phyloP scores from a whole-genome alignment of 192 early-diverging fungal species.

The Podochytrium sp. region DNA sequence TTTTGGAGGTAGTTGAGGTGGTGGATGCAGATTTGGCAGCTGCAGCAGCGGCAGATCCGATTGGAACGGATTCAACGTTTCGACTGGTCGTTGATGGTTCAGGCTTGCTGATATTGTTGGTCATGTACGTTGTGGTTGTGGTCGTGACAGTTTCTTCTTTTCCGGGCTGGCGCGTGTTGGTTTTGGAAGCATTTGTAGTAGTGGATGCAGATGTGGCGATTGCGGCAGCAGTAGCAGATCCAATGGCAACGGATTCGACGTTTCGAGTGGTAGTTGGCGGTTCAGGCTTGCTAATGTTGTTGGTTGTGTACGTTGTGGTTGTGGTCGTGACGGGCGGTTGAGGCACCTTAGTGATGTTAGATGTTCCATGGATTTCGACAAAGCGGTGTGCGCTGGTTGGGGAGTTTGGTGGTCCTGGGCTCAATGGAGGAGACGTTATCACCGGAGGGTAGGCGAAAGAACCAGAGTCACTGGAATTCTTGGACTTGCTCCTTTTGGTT shows the following conservation, averaged over 20 bases:
- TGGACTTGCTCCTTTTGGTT: too few relatives aligned
- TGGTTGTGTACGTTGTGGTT: too few relatives aligned
- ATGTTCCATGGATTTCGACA: too few relatives aligned
- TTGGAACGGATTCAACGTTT: neutral
- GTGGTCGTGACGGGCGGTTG: slow-evolving; percentile 10
- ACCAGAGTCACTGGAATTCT: too few relatives aligned
- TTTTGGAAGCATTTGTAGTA: neutral
- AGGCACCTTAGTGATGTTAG: too few relatives aligned
- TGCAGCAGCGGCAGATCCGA: neutral
- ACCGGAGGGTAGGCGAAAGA: too few relatives aligned
- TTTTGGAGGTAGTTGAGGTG: neutral
- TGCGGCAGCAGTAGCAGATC: neutral
- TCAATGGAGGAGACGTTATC: too few relatives aligned
- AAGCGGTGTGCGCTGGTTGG: too few relatives aligned
- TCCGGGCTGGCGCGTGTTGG: neutral
- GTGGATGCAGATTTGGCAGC: neutral
- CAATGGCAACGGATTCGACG: neutral
- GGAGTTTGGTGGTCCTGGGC: too few relatives aligned
- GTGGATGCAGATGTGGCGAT: neutral
- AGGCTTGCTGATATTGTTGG: too few relatives aligned
- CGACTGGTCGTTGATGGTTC: neutral
- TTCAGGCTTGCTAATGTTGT: too few relatives aligned
- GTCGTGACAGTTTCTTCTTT: neutral
- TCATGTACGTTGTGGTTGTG: neutral
- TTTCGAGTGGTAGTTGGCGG: neutral